These are phyloP conservation scores for Cichorium intybus DNA, from an alignment of 140 eudicot species.

Conservation along the genomic window DNA sequence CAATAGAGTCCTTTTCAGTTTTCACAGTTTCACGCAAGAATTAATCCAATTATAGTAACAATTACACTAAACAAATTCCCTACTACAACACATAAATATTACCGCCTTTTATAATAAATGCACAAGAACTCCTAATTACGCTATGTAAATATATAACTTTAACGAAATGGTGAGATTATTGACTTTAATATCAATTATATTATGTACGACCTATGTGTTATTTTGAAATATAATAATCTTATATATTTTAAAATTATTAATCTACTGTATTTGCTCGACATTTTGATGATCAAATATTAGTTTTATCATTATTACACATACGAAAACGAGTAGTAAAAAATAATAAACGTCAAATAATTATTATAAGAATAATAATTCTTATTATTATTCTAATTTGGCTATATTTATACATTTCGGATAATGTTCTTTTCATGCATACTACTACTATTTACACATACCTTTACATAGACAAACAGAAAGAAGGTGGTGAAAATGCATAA, in stretches of 20 bases:
- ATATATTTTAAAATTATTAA: not conserved
- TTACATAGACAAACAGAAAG: not conserved
- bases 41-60: no score
- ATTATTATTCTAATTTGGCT: no score
- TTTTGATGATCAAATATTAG: not conserved
- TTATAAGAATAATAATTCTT: not conserved
- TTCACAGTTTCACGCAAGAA: no score
- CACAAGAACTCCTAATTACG: not conserved
- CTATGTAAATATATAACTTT: not conserved
- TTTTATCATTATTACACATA: not conserved
- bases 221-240: not conserved
- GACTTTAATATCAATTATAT: not conserved
- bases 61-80: no score
- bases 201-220: not conserved
- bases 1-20: no score
- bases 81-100: no score
- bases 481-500: not conserved
- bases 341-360: no score
- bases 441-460: constrained; percentile 3
- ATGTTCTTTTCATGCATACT: no score
- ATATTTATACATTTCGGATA: no score
- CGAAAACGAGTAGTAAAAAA: not conserved
- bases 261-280: not conserved
- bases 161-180: not conserved
- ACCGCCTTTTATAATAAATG: no score